Percentiles rank a stretch among this genome's conserved stretches.
These are phyloP conservation scores for Elongisporangium senticosum DNA, from an alignment of 352 stramenopile genomes.

Conservation along the genomic window DNA sequence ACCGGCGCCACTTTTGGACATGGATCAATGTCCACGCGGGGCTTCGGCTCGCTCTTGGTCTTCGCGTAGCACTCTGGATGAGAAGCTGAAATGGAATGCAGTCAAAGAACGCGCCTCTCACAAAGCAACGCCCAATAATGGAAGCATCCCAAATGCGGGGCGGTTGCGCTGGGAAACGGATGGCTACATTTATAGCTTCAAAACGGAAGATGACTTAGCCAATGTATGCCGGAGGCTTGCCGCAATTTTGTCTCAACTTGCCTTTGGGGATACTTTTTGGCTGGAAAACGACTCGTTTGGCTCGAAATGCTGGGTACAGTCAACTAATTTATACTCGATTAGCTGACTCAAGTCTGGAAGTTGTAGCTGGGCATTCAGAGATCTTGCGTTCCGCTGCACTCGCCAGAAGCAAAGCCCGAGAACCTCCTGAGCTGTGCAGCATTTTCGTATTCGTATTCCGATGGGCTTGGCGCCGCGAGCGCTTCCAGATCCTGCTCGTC, in stretches of 20 bases:
- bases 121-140: neutral
- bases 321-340: too few relatives aligned
- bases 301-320: too few relatives aligned
- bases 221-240: neutral
- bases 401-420: neutral
- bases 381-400: neutral
- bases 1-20: slow-evolving; percentile 1
- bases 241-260: too few relatives aligned
- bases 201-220: neutral
- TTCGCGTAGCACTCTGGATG: neutral
- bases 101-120: neutral
- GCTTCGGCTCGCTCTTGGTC: neutral
- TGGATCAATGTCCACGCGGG: slow-evolving; percentile 1
- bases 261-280: too few relatives aligned
- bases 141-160: neutral
- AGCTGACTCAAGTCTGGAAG: too few relatives aligned
- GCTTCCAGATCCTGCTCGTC: slow-evolving; percentile 24
- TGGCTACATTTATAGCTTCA: slow-evolving; percentile 7
- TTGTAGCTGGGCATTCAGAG: neutral
- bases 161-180: slow-evolving; percentile 1
- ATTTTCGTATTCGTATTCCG: neutral
- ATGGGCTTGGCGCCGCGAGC: slow-evolving; percentile 16
- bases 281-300: too few relatives aligned
- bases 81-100: neutral
- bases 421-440: neutral